These are phyloP conservation scores for Phytophthora foliorum DNA, from an alignment of 352 stramenopile species.

Conservation along the genomic window DNA sequence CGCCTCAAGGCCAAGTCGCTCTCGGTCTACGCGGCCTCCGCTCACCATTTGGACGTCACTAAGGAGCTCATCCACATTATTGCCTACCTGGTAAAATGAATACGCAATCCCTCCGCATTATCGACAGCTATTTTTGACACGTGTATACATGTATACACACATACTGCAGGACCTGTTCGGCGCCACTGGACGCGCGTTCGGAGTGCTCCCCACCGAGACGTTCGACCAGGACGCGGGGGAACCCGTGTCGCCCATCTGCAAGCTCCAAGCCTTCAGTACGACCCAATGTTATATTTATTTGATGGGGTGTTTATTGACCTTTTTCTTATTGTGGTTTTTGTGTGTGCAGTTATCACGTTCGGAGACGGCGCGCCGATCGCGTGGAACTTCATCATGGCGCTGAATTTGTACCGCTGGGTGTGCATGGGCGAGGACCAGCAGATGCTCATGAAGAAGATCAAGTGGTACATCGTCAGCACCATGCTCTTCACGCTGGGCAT, in stretches of 20 bases:
- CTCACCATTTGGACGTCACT: slow-evolving; percentile 81
- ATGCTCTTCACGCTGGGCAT: slow-evolving; percentile 73
- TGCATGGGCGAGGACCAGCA: slow-evolving; percentile 86
- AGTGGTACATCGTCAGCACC: slow-evolving; percentile 77
- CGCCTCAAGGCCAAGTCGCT: slow-evolving; percentile 57
- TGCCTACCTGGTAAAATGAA: slow-evolving; percentile 66
- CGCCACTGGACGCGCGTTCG: slow-evolving; percentile 75
- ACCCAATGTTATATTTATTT: not conserved
- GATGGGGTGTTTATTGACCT: slow-evolving; percentile 7
- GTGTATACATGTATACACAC: not conserved
- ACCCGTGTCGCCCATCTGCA: slow-evolving; percentile 64
- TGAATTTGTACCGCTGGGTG: slow-evolving; percentile 87
- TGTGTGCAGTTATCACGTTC: slow-evolving; percentile 85
- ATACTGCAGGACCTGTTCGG: slow-evolving; percentile 73
- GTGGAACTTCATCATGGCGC: slow-evolving; percentile 89
- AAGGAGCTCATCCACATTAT: slow-evolving; percentile 91
- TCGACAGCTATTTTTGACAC: not conserved
- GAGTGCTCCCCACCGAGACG: slow-evolving; percentile 69
- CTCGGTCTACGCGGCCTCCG: slow-evolving; percentile 47
- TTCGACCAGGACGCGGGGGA: slow-evolving; percentile 70
- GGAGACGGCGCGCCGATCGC: slow-evolving; percentile 76
- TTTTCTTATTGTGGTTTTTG: not conserved
- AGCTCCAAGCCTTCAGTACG: slow-evolving; percentile 78
- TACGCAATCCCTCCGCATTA: not conserved
- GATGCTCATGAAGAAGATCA: slow-evolving; percentile 86